Evolutionary conservation across 192 early-diverging fungal species (phyloP).

Genomic region (Paraglomus brasilianum): DNA sequence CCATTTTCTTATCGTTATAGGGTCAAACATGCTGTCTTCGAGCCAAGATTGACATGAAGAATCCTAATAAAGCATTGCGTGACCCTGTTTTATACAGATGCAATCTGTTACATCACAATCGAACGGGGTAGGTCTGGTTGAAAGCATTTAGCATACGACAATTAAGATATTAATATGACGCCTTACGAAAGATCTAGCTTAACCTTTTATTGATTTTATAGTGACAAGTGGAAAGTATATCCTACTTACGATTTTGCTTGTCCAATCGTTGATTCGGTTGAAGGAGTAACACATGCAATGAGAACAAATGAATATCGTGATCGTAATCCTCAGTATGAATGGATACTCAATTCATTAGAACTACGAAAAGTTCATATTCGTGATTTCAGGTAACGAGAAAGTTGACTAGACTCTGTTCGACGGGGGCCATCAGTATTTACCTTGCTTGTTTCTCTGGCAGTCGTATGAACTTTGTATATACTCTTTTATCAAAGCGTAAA

Average conservation of each 20-base stretch:
- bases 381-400: constrained; percentile 66
- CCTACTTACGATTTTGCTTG: constrained; percentile 99
- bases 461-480: constrained; percentile 97
- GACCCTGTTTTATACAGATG: constrained; percentile 98
- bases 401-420: not conserved
- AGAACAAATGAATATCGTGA: constrained; percentile 98
- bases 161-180: not conserved
- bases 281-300: constrained; percentile 98
- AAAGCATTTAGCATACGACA: not conserved
- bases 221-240: constrained; percentile 91
- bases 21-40: constrained; percentile 83
- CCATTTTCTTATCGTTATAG: constrained; percentile 33
- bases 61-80: constrained; percentile 88
- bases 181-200: too few species aligned
- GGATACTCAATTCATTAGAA: constrained; percentile 87
- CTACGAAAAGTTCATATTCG: constrained; percentile 90
- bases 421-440: not conserved
- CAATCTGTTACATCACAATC: constrained; percentile 86
- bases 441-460: constrained; percentile 30
- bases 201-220: constrained; percentile 5
- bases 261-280: constrained; percentile 92
- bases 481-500: constrained; percentile 97
- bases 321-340: constrained; percentile 94
- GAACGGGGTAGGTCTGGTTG: constrained; percentile 61
- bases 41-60: constrained; percentile 91